These are phyloP conservation scores for Colletotrichum limetticola DNA, from an alignment of 2,329 filamentous ascomycete genomes.

Conservation along the genomic window DNA sequence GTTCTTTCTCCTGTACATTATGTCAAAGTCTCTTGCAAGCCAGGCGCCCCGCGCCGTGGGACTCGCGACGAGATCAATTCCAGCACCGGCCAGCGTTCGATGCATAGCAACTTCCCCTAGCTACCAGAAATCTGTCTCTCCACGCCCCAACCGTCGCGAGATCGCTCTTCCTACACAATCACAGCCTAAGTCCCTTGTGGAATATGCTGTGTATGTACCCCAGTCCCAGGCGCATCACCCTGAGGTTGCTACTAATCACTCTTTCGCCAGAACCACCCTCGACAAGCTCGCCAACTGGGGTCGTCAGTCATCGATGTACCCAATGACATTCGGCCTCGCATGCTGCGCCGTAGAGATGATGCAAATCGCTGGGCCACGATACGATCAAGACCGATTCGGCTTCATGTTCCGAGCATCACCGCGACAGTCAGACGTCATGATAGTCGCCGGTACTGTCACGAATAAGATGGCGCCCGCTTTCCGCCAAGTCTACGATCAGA, in stretches of 20 bases:
- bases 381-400: slow-evolving; percentile 88
- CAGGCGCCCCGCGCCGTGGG: too few species aligned
- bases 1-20: neutral
- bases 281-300: slow-evolving; percentile 87
- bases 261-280: slow-evolving; percentile 71
- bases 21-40: neutral
- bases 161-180: neutral
- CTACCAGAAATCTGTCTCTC: neutral
- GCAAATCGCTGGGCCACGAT: slow-evolving; percentile 88
- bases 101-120: neutral
- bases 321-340: slow-evolving; percentile 87
- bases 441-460: slow-evolving; percentile 90
- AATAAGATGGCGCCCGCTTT: slow-evolving; percentile 97
- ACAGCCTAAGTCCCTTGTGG: neutral
- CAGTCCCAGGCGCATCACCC: neutral
- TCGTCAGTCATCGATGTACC: slow-evolving; percentile 86
- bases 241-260: neutral
- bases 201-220: neutral
- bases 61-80: neutral
- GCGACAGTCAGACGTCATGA: slow-evolving; percentile 91
- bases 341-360: slow-evolving; percentile 95
- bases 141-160: neutral
- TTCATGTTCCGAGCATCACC: slow-evolving; percentile 93
- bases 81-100: neutral
- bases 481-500: slow-evolving; percentile 93